Conservation (phyloP, 1,284 basidiomycete species). For the Puccinia polysora region DNA sequence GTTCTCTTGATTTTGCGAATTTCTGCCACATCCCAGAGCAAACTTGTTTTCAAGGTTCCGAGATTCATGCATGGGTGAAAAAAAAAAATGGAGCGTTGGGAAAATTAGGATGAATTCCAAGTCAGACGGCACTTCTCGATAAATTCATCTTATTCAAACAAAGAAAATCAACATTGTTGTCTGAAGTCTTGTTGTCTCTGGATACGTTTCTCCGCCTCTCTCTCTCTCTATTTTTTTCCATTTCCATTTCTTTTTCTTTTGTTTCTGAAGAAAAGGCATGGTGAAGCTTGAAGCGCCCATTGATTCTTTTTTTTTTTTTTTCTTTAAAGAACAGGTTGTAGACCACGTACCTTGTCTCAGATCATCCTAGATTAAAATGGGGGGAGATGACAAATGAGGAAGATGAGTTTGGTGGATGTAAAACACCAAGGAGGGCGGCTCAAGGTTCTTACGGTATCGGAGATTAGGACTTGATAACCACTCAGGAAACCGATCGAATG, state of each 20-base stretch:
- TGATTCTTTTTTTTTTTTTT: not conserved
- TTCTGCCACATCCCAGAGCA: constrained; percentile 44
- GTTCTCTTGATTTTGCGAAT: constrained; percentile 37
- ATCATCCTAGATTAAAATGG: constrained; percentile 25
- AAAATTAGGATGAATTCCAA: no score
- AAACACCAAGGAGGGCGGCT: no score
- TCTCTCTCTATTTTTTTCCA: no score
- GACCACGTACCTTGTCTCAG: constrained; percentile 31
- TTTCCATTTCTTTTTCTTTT: no score
- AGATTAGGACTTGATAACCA: constrained; percentile 38
- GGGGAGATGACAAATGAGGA: not conserved
- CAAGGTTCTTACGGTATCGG: constrained; percentile 22
- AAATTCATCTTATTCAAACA: no score
- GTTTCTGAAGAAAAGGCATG: no score
- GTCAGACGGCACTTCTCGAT: no score
- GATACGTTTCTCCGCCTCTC: no score
- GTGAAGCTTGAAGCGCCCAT: no score
- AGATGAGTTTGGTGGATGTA: not conserved
- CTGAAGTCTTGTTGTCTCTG: no score
- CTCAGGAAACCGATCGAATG: not conserved
- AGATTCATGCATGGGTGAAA: not conserved
- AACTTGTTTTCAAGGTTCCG: not conserved
- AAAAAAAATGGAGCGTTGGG: not conserved
- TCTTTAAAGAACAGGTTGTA: not conserved
- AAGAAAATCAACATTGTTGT: no score